Evolutionary conservation across 768 basidiomycete species (phyloP).

Genomic region (Pisolithus orientalis): DNA sequence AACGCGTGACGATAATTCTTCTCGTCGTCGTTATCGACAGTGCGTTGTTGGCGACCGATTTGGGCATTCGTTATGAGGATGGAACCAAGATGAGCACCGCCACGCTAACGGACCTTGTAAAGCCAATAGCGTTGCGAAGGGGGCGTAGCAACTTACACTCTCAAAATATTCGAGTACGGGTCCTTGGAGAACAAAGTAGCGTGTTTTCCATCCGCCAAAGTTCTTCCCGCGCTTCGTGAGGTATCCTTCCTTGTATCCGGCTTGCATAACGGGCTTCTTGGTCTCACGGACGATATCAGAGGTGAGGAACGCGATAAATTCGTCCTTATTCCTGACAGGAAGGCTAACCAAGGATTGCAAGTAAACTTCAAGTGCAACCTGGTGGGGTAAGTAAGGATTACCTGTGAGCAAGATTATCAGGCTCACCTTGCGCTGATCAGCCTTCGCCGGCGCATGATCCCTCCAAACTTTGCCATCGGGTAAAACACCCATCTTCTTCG

Average conservation of each 20-base stretch:
- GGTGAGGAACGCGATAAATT: constrained; percentile 88
- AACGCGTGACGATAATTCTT: constrained; percentile 97
- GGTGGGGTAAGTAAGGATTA: constrained; percentile 9
- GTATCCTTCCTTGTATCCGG: constrained; percentile 90
- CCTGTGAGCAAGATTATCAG: constrained; percentile 1
- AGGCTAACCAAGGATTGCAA: constrained; percentile 77
- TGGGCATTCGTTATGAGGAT: constrained; percentile 89
- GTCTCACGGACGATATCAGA: constrained; percentile 79
- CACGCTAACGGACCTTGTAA: constrained; percentile 48
- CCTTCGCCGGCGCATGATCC: constrained; percentile 94
- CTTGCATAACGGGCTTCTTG: constrained; percentile 70
- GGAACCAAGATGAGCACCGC: constrained; percentile 86
- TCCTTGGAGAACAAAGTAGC: constrained; percentile 91
- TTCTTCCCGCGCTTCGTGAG: constrained; percentile 95
- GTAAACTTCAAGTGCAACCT: constrained; percentile 80
- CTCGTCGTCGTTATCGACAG: constrained; percentile 63
- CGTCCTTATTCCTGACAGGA: constrained; percentile 81
- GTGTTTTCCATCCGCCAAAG: constrained; percentile 96
- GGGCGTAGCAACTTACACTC: constrained; percentile 55
- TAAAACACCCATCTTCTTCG: constrained; percentile 71
- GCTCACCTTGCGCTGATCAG: constrained; percentile 90
- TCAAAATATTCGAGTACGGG: constrained; percentile 93
- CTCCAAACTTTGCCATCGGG: constrained; percentile 95
- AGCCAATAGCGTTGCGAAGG: constrained; percentile 7
- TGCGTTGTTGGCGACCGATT: constrained; percentile 89